Conservation (phyloP, 768 basidiomycete species). For the Rhodosporidiobolus odoratus region DNA sequence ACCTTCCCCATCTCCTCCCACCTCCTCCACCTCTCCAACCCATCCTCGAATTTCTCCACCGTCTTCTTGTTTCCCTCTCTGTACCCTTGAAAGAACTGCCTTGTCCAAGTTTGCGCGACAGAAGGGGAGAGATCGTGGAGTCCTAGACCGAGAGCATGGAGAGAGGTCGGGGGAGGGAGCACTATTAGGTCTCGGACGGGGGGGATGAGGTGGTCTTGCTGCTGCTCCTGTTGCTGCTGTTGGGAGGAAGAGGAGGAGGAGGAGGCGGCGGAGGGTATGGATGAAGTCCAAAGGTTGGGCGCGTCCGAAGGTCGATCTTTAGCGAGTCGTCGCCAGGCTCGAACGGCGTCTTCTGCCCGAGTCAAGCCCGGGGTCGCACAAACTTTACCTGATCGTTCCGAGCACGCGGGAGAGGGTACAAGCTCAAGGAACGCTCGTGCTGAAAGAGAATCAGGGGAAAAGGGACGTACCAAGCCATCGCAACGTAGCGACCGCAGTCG, state of each 20-base stretch:
- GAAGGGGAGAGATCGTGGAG: slow-evolving; percentile 19
- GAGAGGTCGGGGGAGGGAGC: slow-evolving; percentile 23
- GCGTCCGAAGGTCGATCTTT: slow-evolving; percentile 25
- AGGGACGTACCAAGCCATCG: slow-evolving; percentile 26
- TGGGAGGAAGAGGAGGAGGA: background rate
- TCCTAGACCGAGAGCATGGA: slow-evolving; percentile 25
- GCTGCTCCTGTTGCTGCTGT: background rate
- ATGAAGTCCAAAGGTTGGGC: slow-evolving; percentile 2
- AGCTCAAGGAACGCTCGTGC: too few species aligned
- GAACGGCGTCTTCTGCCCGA: slow-evolving; percentile 25
- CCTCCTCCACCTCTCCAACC: slow-evolving; percentile 19
- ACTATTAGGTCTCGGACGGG: slow-evolving; percentile 36
- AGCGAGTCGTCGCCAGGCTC: slow-evolving; percentile 20
- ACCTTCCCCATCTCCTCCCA: slow-evolving; percentile 22
- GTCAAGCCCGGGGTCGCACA: slow-evolving; percentile 6
- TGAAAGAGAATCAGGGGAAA: background rate
- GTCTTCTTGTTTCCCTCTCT: slow-evolving; percentile 12
- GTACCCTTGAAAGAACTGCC: slow-evolving; percentile 29
- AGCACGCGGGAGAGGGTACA: background rate
- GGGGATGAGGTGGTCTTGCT: background rate
- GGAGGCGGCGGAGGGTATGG: background rate
- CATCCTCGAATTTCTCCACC: slow-evolving; percentile 5
- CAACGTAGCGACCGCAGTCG: slow-evolving; percentile 16
- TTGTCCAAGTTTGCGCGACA: slow-evolving; percentile 17
- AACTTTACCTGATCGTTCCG: background rate